Percentiles rank a stretch among this genome's conserved stretches.
Conservation (phyloP, 768 basidiomycete genomes). For the Mycena epipterygia region DNA sequence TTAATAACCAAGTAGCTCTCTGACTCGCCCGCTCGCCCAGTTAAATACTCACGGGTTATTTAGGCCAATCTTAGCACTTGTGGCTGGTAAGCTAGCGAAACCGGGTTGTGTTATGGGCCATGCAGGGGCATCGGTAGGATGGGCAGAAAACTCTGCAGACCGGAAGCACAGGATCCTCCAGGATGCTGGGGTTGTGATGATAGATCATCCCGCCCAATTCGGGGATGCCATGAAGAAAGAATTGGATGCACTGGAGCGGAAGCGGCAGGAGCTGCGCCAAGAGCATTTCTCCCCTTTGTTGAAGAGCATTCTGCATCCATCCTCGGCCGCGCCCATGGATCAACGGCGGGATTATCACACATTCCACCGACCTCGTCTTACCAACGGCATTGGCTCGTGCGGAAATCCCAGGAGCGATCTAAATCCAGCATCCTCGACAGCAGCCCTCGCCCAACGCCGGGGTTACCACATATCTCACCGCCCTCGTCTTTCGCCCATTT, state of each 20-base stretch:
- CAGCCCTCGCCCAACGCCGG: background rate
- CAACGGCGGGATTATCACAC: too few species aligned
- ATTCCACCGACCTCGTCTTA: too few species aligned
- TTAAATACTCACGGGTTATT: background rate
- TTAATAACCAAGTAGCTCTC: conserved; percentile 13
- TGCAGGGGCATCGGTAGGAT: conserved; percentile 26
- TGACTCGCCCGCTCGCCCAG: too few species aligned
- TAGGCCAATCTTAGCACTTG: conserved; percentile 30
- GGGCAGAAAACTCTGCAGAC: conserved; percentile 14
- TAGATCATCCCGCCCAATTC: conserved; percentile 29
- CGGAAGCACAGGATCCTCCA: conserved; percentile 13
- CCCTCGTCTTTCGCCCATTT: background rate
- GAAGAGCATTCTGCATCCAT: background rate
- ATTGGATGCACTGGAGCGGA: too few species aligned
- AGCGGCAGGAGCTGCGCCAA: too few species aligned
- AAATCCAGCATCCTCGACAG: too few species aligned
- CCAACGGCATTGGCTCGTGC: too few species aligned
- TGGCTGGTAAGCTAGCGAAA: conserved; percentile 11
- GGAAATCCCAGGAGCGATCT: too few species aligned
- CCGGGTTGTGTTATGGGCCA: conserved; percentile 31
- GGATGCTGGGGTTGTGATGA: conserved; percentile 25
- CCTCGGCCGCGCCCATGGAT: background rate
- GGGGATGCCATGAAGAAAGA: conserved; percentile 12
- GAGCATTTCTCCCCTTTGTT: background rate
- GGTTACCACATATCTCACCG: conserved; percentile 1